Evolutionary conservation across 495 filamentous ascomycete genomes (phyloP), one percentile per base, ranked within the genome.

Genomic region (Hypoxylon trugodes): DNA sequence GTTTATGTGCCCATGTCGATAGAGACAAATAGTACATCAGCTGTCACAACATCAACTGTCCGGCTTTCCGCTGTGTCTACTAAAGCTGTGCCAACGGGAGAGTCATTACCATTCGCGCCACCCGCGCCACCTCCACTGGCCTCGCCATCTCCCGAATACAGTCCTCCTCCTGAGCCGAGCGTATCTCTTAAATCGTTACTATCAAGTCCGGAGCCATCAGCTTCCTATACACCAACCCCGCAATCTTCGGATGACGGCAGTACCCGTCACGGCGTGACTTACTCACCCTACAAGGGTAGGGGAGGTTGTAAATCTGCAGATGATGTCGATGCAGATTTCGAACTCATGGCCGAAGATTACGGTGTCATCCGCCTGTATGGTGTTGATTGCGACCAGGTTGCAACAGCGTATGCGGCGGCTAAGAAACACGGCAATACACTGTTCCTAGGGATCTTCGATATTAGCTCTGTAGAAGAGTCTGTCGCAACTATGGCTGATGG

Each of bases 351-450:
- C 9, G 74, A 73, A 3, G 68, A 70, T 5, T 91, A 87, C 75
- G 72, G 79, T 9, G 71, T 86, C 22, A 73, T 96, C 47, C 89
- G 93, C 49, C 82, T 93, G 65, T 96, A 97, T 72, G 92, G 92
- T 30, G 83, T 84, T 26, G 90, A 92, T 72, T 96, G 92, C 74
- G 77, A 89, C 65, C 89, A 92, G 68, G 79, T 91, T 9, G 61
- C 76, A 1, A 83, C 77, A 8, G 86, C 90, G 4, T 71, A 87
- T 4, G 69, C 76, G 5, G 87, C 87, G 2, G 88, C 85, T 2
- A 81, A 83, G 21, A 69, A 75, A 4, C 78, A 83, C 30, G 80
- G 81, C 24, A 82, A 89, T 61, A 86, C 86, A 63, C 73, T 97
- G 51, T 89, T 96, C 66, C 79, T 86, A 10, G 93, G 91, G 25